Evolutionary conservation across 2,329 filamentous ascomycete genomes (phyloP), one percentile per base, ranked within the genome.

Genomic region (Daldinia sp.): DNA sequence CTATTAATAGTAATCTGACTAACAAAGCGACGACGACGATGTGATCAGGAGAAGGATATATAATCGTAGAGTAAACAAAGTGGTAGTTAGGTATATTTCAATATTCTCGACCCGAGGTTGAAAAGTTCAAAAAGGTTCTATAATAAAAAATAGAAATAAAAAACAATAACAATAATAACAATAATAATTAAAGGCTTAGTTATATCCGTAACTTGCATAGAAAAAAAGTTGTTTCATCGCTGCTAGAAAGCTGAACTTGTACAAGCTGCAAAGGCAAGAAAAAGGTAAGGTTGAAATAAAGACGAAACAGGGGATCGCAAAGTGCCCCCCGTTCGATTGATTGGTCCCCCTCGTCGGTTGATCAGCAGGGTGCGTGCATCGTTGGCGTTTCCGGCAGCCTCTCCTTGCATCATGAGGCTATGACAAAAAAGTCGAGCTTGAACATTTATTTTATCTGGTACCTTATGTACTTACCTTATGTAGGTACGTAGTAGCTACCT

Each of bases 321-420:
- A 23, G 20, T 23, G 1, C 20, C 20, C 20, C 42, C 54, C 18
- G 9, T 12, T 51, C 44, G 33, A 50, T 56, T 67, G 61, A 69
- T 67, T 71, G 66, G 69, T 61, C 10, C 55, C 46, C 42, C 35
- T 41, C 37, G 10, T 28, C 4, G 30, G 57, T 35, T 37, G 63
- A 67, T 67, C 58, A 54, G 51, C 41, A 58, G 69, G 51, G 54
- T 65, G 51, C 51, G 60, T 63, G 68, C 65, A 26, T 59, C 39
- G 67, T 64, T 70, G 67, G 67, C 60, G 61, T 72, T 68, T 69
- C 61, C 54, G 55, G 50, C 39, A 28, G 28, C 67, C 56, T 67
- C 58, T 71, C 63, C 67, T 67, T 71, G 66, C 69, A 71, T 71
- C 30, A 62, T 55, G 69, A 71, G 69, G 66, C 69, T 69, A 35